Percentiles rank a stretch among this genome's conserved stretches.
phyloP scores from a whole-genome alignment of 2,329 filamentous ascomycete genomes.

The Pseudogymnoascus sp. region DNA sequence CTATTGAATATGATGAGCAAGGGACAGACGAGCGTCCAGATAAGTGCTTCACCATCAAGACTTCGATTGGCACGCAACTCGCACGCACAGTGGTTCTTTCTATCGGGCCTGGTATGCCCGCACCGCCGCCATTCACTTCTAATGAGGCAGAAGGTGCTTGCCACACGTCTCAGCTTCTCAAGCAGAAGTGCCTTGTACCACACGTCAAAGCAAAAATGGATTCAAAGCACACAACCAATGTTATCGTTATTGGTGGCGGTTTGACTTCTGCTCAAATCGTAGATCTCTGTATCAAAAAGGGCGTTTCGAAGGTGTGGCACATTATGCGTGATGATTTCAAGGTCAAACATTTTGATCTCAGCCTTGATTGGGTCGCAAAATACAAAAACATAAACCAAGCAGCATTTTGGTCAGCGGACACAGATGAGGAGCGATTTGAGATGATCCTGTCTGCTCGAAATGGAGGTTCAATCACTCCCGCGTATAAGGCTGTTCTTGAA shows the following conservation, averaged over 20 bases:
- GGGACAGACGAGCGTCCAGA: slow-evolving; percentile 21
- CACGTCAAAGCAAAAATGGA: slow-evolving; percentile 45
- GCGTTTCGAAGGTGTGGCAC: slow-evolving; percentile 60
- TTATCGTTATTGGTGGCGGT: slow-evolving; percentile 67
- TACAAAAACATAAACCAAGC: slow-evolving; percentile 72
- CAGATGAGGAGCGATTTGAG: slow-evolving; percentile 57
- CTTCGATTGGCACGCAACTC: slow-evolving; percentile 45
- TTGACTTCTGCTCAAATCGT: slow-evolving; percentile 67
- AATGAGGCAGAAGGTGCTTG: slow-evolving; percentile 16
- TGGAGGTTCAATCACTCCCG: slow-evolving; percentile 64
- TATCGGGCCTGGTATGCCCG: slow-evolving; percentile 43
- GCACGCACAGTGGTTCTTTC: slow-evolving; percentile 60
- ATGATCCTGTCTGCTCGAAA: slow-evolving; percentile 58
- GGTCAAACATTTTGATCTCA: slow-evolving; percentile 71
- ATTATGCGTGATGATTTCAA: slow-evolving; percentile 51
- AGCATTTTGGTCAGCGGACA: slow-evolving; percentile 67
- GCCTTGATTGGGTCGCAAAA: slow-evolving; percentile 72
- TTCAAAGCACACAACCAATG: slow-evolving; percentile 42
- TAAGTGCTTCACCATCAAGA: slow-evolving; percentile 57
- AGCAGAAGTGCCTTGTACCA: slow-evolving; percentile 12
- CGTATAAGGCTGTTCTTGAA: slow-evolving; percentile 57
- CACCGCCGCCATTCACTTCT: slow-evolving; percentile 30
- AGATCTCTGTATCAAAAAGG: slow-evolving; percentile 55
- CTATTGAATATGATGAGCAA: slow-evolving; percentile 16
- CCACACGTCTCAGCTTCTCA: slow-evolving; percentile 9